Base-by-base conservation (phyloP, 495 filamentous ascomycete species). In the Xylaria nigripes region DNA sequence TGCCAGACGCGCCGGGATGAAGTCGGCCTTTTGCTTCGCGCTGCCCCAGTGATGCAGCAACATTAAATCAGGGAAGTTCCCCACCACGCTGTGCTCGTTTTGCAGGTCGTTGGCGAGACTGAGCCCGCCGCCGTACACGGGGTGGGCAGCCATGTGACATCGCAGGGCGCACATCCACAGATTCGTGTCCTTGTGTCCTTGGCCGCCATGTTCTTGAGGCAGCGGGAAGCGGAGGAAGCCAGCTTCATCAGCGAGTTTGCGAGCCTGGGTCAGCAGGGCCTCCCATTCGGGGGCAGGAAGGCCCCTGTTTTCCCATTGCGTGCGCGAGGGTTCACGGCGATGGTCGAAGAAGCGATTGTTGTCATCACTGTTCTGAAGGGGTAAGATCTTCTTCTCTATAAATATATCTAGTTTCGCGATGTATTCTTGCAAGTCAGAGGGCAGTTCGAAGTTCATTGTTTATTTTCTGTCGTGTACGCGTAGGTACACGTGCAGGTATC, bases 291-390 rank as follows among this genome's bases (percentile, higher is more conserved):
- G 51, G 2, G 68, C 68, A 4, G 81, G 81, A 18, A 81, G 72
- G 1, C 80, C 80, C 41, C 70, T 60, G 22, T 72, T 68, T 5
- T 54, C 72, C 73, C 75, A 81, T 59, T 81, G 70, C 0, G 79
- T 84, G 1, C 79, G 74, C 6, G 74, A 64, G 65, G 80, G 70
- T 50, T 83, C 80, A 42, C 80, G 76, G 7, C 79, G 71, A 60
- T 83, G 74, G 62, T 83, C 78, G 61, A 83, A 83, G 71, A 83
- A 83, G 23, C 78, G 76, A 23, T 81, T 66, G 54, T 82, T 83
- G 51, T 80, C 77, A 50, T 78, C 55, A 0, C 61, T 52, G 18
- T 71, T 58, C 62, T 81, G 77, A 6, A 83, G 61, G 2, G 78
- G 81, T 9, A 68, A 59, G 50, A 83, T 81, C 27, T 71, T 69